A percentile compares a stretch with the other conserved stretches of the same genome.
Evolutionary conservation across 2,329 filamentous ascomycete genomes (phyloP).

Genomic region (Stagonosporopsis cucurbitacearum): DNA sequence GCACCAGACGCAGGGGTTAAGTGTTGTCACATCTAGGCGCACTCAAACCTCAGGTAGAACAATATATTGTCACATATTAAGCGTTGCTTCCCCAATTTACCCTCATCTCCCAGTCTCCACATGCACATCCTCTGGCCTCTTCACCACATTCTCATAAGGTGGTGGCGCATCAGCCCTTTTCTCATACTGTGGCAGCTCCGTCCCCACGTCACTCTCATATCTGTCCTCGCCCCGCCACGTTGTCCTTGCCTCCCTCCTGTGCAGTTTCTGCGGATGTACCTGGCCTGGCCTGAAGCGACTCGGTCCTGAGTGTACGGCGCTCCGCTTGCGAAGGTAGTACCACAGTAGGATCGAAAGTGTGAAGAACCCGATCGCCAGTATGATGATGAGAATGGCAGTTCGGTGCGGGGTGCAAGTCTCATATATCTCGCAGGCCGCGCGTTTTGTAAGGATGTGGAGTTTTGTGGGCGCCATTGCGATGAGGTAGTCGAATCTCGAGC

Average conservation of each 20-base stretch:
- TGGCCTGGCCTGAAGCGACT: conserved; percentile 1
- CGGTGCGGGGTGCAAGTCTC: conserved; percentile 5
- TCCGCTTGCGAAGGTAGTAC: conserved; percentile 12
- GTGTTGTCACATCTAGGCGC: not conserved
- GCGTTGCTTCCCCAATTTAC: not conserved
- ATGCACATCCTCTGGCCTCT: conserved; percentile 9
- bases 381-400: conserved; percentile 5
- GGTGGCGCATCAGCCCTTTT: conserved; percentile 9
- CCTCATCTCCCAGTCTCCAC: not conserved
- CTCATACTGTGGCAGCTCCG: conserved; percentile 9
- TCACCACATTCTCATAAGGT: conserved; percentile 7
- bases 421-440: conserved; percentile 1
- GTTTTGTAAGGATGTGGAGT: not conserved
- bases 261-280: conserved; percentile 8
- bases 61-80: too few species aligned
- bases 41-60: not conserved
- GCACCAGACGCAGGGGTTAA: conserved; percentile 62
- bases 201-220: not conserved
- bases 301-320: not conserved
- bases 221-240: conserved; percentile 5
- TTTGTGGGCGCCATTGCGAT: conserved; percentile 7
- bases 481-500: not conserved
- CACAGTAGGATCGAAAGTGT: conserved; percentile 5
- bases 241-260: conserved; percentile 6
- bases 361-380: conserved; percentile 6